Evolutionary conservation across 352 stramenopile species (phyloP).

Genomic region (Globisporangium lucens): DNA sequence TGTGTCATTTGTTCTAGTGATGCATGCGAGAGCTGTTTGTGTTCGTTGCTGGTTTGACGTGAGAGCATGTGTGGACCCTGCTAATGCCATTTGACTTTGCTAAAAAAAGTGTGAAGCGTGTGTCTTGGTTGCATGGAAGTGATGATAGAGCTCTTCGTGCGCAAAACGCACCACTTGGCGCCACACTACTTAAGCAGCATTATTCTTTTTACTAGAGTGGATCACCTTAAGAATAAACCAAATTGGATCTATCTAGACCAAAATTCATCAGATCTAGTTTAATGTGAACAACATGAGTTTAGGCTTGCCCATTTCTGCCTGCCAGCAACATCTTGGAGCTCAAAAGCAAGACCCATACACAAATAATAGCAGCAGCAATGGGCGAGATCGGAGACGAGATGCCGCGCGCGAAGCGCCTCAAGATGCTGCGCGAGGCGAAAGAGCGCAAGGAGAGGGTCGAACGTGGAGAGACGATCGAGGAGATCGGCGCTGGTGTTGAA

Average conservation of each 20-base stretch:
- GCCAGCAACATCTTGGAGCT: not conserved
- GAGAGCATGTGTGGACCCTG: not conserved
- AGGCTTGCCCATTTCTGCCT: not conserved
- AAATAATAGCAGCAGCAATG: slow-evolving; percentile 20
- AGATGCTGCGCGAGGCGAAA: slow-evolving; percentile 82
- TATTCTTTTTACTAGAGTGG: not conserved
- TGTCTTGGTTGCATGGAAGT: not conserved
- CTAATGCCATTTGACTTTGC: slow-evolving; percentile 10
- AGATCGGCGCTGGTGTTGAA: slow-evolving; percentile 9
- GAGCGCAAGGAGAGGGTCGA: slow-evolving; percentile 64
- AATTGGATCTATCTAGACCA: not conserved
- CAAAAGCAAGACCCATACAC: not conserved
- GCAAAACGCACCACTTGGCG: not conserved
- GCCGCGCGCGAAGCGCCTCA: slow-evolving; percentile 80
- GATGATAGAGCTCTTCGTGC: not conserved
- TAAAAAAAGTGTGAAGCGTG: not conserved
- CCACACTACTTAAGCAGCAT: not conserved
- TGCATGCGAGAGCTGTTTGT: not conserved
- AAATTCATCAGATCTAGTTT: not conserved
- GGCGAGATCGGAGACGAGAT: slow-evolving; percentile 44
- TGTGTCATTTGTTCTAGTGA: slow-evolving; percentile 2
- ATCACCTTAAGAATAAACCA: not conserved
- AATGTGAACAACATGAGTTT: not conserved
- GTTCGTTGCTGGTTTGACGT: not conserved
- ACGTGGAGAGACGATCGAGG: slow-evolving; percentile 23